These are phyloP conservation scores for Phytopythium cucurbitacearum DNA, from an alignment of 352 stramenopile genomes.

Conservation along the genomic window DNA sequence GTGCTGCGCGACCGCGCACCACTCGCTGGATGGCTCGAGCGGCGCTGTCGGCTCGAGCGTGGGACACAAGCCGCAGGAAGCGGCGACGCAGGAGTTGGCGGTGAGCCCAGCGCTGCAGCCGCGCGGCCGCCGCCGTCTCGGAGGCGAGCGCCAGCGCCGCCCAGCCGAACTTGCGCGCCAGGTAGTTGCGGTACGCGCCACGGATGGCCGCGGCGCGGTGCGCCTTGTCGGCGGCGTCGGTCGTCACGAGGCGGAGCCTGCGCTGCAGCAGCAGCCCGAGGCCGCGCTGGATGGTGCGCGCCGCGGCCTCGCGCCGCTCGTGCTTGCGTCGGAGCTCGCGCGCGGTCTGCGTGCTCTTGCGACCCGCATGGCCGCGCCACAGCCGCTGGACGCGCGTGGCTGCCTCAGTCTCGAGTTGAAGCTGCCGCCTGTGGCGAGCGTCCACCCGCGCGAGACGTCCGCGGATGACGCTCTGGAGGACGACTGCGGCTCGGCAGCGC, in stretches of 20 bases:
- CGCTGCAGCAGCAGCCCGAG: too few relatives aligned
- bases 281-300: too few relatives aligned
- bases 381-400: constrained; percentile 21
- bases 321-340: too few relatives aligned
- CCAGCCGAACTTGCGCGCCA: constrained; percentile 67
- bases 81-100: constrained; percentile 27
- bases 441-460: constrained; percentile 13
- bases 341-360: too few relatives aligned
- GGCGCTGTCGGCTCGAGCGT: constrained; percentile 14
- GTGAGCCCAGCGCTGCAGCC: constrained; percentile 26
- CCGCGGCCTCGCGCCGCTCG: too few relatives aligned
- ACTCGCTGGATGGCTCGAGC: constrained; percentile 23
- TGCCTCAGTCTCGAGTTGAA: constrained; percentile 1
- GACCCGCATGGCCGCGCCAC: constrained; percentile 9
- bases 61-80: constrained; percentile 8
- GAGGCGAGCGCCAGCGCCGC: constrained; percentile 28
- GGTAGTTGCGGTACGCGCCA: constrained; percentile 50
- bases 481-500: constrained; percentile 9
- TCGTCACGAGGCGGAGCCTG: too few relatives aligned
- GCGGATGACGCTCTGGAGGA: constrained; percentile 20
- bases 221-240: constrained; percentile 4
- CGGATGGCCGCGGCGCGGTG: constrained; percentile 24
- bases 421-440: constrained; percentile 3
- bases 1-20: constrained; percentile 2
- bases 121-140: constrained; percentile 32